A percentile compares a stretch with the other conserved stretches of the same genome.
Conservation (phyloP, 2,329 filamentous ascomycete genomes). For the Aspergillus udagawae region DNA sequence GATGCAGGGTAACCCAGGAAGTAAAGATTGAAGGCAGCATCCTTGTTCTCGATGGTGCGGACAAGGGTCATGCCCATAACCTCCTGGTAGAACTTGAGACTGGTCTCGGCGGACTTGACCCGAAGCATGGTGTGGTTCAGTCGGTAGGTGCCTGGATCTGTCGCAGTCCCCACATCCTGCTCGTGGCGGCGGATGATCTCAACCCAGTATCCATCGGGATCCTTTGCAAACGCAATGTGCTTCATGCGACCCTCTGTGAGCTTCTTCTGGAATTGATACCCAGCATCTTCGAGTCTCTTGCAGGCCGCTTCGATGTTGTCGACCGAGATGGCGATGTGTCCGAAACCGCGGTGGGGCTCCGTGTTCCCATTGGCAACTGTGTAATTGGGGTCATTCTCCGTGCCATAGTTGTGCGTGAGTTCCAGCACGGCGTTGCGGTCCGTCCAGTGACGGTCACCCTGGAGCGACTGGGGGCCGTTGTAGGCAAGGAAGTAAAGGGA, state of each 20-base stretch:
- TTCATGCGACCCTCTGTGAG: slow-evolving; percentile 82
- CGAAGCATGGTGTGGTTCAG: slow-evolving; percentile 74
- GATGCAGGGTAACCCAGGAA: slow-evolving; percentile 76
- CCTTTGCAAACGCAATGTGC: slow-evolving; percentile 83
- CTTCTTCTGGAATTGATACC: slow-evolving; percentile 94
- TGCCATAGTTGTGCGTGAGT: slow-evolving; percentile 80
- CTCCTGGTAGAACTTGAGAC: slow-evolving; percentile 77
- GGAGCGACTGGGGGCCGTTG: slow-evolving; percentile 70
- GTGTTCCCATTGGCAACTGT: slow-evolving; percentile 82
- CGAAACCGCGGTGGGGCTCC: slow-evolving; percentile 80
- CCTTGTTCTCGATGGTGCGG: slow-evolving; percentile 65
- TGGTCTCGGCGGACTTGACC: slow-evolving; percentile 74
- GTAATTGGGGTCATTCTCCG: slow-evolving; percentile 77
- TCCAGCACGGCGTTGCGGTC: slow-evolving; percentile 90
- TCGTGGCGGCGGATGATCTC: slow-evolving; percentile 63
- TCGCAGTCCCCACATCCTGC: slow-evolving; percentile 66
- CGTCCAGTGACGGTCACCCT: slow-evolving; percentile 67
- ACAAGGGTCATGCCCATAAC: slow-evolving; percentile 83
- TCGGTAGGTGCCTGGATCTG: slow-evolving; percentile 71
- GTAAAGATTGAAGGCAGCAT: slow-evolving; percentile 80
- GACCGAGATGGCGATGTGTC: slow-evolving; percentile 79
- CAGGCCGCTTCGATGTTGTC: slow-evolving; percentile 87
- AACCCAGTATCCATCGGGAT: slow-evolving; percentile 78
- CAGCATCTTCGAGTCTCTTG: slow-evolving; percentile 80
- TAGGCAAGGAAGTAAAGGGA: slow-evolving; percentile 95